Conservation (phyloP, 2,329 filamentous ascomycete genomes). For the Colletotrichum sidae region DNA sequence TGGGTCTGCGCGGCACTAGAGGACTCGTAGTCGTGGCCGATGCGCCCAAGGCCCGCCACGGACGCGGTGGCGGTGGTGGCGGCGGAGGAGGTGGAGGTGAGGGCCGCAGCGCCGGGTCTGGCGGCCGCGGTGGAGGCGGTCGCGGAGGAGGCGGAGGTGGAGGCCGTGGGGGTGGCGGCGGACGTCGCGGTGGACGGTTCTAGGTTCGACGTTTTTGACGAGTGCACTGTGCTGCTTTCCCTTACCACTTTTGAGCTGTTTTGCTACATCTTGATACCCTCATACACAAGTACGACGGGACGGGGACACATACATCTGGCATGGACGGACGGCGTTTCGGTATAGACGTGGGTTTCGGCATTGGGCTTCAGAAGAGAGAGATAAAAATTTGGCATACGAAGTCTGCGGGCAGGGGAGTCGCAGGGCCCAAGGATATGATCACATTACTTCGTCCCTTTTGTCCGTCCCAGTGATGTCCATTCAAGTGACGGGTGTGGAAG, state of each 20-base stretch:
- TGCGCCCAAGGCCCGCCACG: conserved; percentile 46
- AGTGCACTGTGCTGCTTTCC: not conserved
- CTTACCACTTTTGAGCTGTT: conserved; percentile 18
- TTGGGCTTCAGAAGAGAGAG: conserved; percentile 6
- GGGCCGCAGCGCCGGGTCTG: conserved; percentile 22
- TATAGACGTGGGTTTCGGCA: conserved; percentile 1
- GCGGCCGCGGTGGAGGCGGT: conserved; percentile 1
- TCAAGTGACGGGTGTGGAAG: not conserved
- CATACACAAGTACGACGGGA: conserved; percentile 24
- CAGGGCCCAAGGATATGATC: not conserved
- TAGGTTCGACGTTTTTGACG: not conserved
- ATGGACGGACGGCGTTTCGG: conserved; percentile 10
- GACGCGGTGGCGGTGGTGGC: conserved; percentile 41
- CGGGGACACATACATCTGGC: conserved; percentile 11
- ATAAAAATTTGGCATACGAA: not conserved
- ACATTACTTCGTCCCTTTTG: not conserved
- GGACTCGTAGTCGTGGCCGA: conserved; percentile 61
- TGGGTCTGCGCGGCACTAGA: conserved; percentile 65
- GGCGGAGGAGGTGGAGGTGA: conserved; percentile 38
- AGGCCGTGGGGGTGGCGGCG: conserved; percentile 19
- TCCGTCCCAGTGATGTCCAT: not conserved
- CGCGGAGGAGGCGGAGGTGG: not conserved
- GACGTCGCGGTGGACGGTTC: conserved; percentile 26
- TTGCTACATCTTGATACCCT: conserved; percentile 27
- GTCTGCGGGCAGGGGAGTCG: not conserved